Base-by-base conservation (phyloP, 306 rosid genomes). In the Pterocarpus macrocarpus region DNA sequence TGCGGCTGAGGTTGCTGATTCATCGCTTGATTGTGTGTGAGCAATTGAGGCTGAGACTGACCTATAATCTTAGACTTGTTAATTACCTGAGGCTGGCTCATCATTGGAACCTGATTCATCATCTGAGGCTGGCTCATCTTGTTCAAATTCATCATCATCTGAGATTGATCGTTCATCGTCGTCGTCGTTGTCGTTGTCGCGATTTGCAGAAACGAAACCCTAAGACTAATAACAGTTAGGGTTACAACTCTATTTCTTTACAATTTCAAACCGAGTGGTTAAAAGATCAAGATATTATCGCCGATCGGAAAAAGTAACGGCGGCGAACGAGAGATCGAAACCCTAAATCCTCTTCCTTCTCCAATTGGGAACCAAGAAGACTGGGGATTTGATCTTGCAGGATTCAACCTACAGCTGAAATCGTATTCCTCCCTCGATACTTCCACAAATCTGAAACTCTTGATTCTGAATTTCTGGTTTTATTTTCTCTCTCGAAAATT, bases 121-220 rank as follows among this genome's bases (percentile, higher is more conserved):
- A 84, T 84, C 86, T 73, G 90, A 77, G 90, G 69, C 80, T 84
- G 87, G 36, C 17, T 84, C 87, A 80, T 83, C 79, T 80, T 71
- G 65, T 77, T 87, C 87, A 87, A 13, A 83, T 87, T 87, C 87
- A 87, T 80, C 87, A 87, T 80, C 85, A 83, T 87, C 85, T 84
- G 78, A 56, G 90, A 73, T 73, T 87, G 87, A 71, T 87, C 90
- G 82, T 87, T 87, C 90, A 87, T 87, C 73, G 63, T 75, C 28
- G 64, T 57, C 15, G 71, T 47, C 12, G 28, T 22, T 22, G 28
- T 22, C 28, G 9, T 39, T 43, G 62, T 55, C 33, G 62, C 41
- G 53, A 64, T 35, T 47, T 64, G n/a, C 43, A 58, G 0, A 16
- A 36, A 80, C 73, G 32, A 65, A 86, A 65, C 85, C 80, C 89